These are phyloP conservation scores for Neurospora africana DNA, from an alignment of 495 filamentous ascomycete genomes.

Conservation along the genomic window DNA sequence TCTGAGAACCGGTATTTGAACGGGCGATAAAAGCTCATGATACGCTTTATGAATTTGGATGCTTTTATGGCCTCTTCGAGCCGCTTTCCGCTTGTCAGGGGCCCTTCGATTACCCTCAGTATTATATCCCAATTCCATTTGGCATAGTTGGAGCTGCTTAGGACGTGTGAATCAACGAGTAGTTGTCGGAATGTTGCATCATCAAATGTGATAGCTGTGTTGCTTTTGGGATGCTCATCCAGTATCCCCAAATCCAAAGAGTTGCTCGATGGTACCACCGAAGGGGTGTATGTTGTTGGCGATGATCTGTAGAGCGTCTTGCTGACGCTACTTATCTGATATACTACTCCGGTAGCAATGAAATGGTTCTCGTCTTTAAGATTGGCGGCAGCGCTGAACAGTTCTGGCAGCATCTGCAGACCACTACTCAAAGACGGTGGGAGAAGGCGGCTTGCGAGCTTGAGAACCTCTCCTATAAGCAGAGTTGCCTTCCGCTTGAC, in stretches of 20 bases:
- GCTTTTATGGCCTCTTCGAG: conserved; percentile 90
- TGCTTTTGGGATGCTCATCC: conserved; percentile 61
- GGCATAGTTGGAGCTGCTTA: conserved; percentile 71
- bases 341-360: conserved; percentile 74
- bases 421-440: conserved; percentile 67
- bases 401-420: conserved; percentile 72
- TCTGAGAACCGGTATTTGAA: conserved; percentile 94
- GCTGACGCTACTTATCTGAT: conserved; percentile 96
- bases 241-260: conserved; percentile 31
- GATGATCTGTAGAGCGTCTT: conserved; percentile 79
- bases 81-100: conserved; percentile 80
- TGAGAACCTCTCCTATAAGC: conserved; percentile 80
- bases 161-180: conserved; percentile 76
- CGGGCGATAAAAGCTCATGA: conserved; percentile 88
- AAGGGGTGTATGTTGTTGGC: conserved; percentile 28
- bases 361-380: conserved; percentile 64
- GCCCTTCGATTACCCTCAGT: conserved; percentile 82
- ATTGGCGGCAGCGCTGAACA: conserved; percentile 64
- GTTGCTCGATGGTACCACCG: conserved; percentile 25
- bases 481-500: conserved; percentile 83
- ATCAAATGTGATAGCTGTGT: conserved; percentile 65
- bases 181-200: conserved; percentile 78
- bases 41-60: conserved; percentile 87
- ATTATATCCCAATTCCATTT: conserved; percentile 98
- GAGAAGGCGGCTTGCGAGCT: conserved; percentile 74